These are phyloP conservation scores for Blastobotrys elegans DNA, from an alignment of 1,139 yeast species.

Conservation along the genomic window DNA sequence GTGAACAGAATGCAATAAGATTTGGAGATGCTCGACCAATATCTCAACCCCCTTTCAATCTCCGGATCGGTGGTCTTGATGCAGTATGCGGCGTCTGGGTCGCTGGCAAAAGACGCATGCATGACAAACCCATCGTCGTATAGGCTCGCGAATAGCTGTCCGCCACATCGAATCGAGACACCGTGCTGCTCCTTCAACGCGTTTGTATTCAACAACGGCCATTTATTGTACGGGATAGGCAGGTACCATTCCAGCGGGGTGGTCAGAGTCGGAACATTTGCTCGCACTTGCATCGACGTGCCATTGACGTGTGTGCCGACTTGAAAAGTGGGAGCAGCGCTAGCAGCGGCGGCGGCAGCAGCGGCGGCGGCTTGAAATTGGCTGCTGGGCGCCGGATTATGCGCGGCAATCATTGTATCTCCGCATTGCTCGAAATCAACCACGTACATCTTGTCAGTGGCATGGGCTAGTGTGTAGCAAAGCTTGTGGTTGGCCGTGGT, in stretches of 20 bases:
- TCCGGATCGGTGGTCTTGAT: neutral
- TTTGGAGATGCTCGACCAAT: slow-evolving; percentile 1
- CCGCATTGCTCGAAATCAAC: neutral
- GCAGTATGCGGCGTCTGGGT: neutral
- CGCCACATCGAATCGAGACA: neutral
- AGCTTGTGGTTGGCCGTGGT: neutral
- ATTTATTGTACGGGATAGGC: neutral
- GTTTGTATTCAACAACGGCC: neutral
- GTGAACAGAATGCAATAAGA: neutral
- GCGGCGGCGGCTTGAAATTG: neutral
- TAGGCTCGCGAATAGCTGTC: neutral
- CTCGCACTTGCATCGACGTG: neutral
- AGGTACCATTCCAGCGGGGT: neutral
- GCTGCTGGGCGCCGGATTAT: no score
- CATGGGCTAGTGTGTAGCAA: neutral
- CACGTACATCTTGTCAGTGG: neutral
- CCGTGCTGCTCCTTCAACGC: neutral
- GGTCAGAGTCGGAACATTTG: neutral
- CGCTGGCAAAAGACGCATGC: neutral
- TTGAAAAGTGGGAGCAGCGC: neutral
- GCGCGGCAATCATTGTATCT: neutral
- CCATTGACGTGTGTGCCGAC: neutral
- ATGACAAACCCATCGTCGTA: neutral
- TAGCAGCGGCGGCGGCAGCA: neutral
- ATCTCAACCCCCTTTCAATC: neutral